Conservation (phyloP, 352 stramenopile species). For the Pythium monospermum region DNA sequence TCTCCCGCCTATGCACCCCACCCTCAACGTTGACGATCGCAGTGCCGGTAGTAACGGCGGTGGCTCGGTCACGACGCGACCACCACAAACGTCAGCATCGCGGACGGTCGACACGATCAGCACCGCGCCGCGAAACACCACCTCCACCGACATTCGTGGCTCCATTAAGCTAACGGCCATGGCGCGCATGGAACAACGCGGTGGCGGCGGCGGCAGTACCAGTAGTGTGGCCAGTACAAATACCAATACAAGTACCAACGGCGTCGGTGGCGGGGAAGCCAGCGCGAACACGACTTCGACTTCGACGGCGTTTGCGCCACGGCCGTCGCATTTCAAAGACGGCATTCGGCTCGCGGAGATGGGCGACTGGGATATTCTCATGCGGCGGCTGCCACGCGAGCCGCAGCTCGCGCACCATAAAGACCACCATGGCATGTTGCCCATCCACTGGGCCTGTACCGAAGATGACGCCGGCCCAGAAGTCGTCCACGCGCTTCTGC, state of each 20-base stretch:
- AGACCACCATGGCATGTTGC: conserved; percentile 82
- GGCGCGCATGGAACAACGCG: conserved; percentile 20
- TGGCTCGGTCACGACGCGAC: not conserved
- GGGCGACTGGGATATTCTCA: conserved; percentile 66
- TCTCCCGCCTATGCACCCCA: too few species aligned
- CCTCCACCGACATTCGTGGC: not conserved
- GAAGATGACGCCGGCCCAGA: conserved; percentile 67
- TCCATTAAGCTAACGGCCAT: conserved; percentile 17
- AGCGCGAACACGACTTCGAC: conserved; percentile 25
- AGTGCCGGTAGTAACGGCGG: conserved; percentile 7
- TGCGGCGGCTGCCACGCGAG: conserved; percentile 49
- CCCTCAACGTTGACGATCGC: conserved; percentile 1
- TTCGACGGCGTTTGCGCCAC: conserved; percentile 30
- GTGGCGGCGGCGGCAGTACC: not conserved
- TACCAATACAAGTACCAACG: conserved; percentile 2
- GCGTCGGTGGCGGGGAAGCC: too few species aligned
- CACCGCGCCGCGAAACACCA: too few species aligned
- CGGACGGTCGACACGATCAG: conserved; percentile 2
- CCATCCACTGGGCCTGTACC: conserved; percentile 79
- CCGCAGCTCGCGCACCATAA: conserved; percentile 69
- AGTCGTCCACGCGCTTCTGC: conserved; percentile 54
- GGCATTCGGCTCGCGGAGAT: conserved; percentile 78
- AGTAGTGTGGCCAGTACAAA: conserved; percentile 2
- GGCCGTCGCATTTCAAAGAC: conserved; percentile 66
- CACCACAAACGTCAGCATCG: conserved; percentile 8